Base-by-base conservation (phyloP, 352 stramenopile species). In the Hyphochytrium catenoides region DNA sequence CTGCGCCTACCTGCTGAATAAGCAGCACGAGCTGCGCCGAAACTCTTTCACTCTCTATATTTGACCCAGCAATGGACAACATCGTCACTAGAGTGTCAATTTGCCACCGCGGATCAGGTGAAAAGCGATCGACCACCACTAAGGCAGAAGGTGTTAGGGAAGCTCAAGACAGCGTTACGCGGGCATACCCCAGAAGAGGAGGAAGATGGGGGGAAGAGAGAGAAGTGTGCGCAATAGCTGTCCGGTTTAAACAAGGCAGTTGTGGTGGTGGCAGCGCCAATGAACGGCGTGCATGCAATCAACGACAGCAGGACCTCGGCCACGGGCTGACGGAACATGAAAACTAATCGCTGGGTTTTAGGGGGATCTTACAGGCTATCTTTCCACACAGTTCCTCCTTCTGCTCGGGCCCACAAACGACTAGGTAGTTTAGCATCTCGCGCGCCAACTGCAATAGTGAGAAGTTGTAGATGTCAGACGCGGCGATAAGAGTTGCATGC, bases 341-440 rank as follows among this genome's bases (percentile, higher is more conserved):
- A n/a, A n/a, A n/a, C n/a, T n/a, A n/a, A n/a, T n/a, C n/a, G n/a
- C n/a, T n/a, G n/a, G n/a, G n/a, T n/a, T n/a, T n/a, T n/a, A n/a
- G n/a, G n/a, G n/a, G n/a, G 6, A 58, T 66, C 8, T 68, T 70
- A 64, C 71, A 70, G 17, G 89, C 65, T 40, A 98, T 91, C 12
- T 82, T 75, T 12, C 70, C 89, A 50, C 87, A 97, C 37, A 98
- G 69, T 33, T 83, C 67, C 0, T 72, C 53, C 39, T 94, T 93
- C 45, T 96, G 82, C 30, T 97, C 90, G 17, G 68, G 62, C 5
- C 82, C 73, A 31, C 87, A 92, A 8, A 99, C 73, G 0, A 98
- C 86, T 0, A 98, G 61, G 53, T 98, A 98, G 62, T 98, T 98
- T 18, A 99, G 71, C 52, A 99, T 84, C 55, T 99, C 93, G 7